Base-by-base conservation (phyloP, 371 early-diverging fungal species). In the Dichotomocladium elegans region DNA sequence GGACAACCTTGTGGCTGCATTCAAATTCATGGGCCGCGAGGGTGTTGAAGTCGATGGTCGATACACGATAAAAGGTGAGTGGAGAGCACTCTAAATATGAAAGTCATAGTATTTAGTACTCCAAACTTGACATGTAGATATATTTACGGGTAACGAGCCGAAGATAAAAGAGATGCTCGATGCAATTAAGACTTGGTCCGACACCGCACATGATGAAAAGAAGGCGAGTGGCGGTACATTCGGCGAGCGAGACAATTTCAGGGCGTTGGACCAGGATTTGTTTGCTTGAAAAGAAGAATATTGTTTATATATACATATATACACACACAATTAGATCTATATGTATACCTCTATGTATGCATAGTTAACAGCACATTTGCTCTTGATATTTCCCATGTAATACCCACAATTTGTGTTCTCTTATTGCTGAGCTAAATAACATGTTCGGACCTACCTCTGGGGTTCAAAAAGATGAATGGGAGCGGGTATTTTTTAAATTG, bases 11-110 rank as follows among this genome's bases (percentile, higher is more conserved):
- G 64, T 77, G 53, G 60, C 79, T 11, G 83, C 74, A 17, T 81
- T 81, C 64, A 74, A 81, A 47, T 83, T 80, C 48, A 78, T 83
- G 80, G 76, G 68, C 27, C 61, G 69, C 0, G 80, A 80, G 29
- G 80, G 81, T 2, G 61, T 83, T 21, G 68, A 72, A 35, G 66
- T 79, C 1, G 79, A 81, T 27, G 79, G 79, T 6, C 56, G 58
- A 12, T 83, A 74, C 52, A 78, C 79, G 5, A 75, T 81, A 24
- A 72, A 79, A 61, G 77, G 77, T 72, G 68, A 59, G 31, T 4
- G 12, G 24, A 26, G 15, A n/a, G 30, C n/a, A 1, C 17, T 12
- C 5, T 6, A 8, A 19, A 14, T 19, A 22, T n/a, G 1, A 24
- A 15, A 7, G 21, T 11, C 10, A 24, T 7, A 3, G 11, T 34